Conservation (phyloP, 2,329 filamentous ascomycete species). For the Ophiosphaerella narmari region DNA sequence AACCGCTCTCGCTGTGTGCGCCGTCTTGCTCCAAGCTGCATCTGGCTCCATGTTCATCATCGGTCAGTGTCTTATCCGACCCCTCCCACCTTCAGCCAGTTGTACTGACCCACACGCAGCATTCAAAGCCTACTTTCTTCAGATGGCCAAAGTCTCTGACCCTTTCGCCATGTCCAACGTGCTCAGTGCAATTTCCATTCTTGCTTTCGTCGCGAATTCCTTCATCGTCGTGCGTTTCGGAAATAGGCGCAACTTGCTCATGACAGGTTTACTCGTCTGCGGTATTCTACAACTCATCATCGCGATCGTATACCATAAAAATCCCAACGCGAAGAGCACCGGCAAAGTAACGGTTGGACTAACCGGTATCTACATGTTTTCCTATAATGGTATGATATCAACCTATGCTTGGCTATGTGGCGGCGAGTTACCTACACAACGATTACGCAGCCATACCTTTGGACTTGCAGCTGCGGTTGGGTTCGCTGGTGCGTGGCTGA, state of each 20-base stretch:
- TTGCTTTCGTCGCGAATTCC: conserved; percentile 61
- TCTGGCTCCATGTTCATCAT: conserved; percentile 47
- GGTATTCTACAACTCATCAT: conserved; percentile 60
- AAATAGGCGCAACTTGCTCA: conserved; percentile 59
- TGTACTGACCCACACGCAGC: conserved; percentile 16
- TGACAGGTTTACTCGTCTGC: conserved; percentile 57
- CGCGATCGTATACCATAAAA: conserved; percentile 57
- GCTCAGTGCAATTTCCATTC: conserved; percentile 58
- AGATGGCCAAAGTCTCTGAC: conserved; percentile 61
- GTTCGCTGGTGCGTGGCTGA: conserved; percentile 60
- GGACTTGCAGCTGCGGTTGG: conserved; percentile 58
- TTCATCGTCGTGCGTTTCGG: conserved; percentile 59
- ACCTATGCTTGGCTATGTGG: conserved; percentile 63
- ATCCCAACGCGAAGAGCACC: conserved; percentile 41
- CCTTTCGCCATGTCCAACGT: conserved; percentile 64
- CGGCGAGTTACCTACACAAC: conserved; percentile 62
- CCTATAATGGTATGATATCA: conserved; percentile 60
- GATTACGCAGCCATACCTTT: conserved; percentile 62
- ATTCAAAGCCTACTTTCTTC: conserved; percentile 62
- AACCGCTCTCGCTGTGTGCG: conserved; percentile 41
- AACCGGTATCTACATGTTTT: conserved; percentile 59
- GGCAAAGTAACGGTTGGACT: conserved; percentile 59
- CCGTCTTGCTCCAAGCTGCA: conserved; percentile 44
- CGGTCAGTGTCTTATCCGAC: conserved; percentile 42
- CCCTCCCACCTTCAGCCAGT: no score